Conservation (phyloP, 192 early-diverging fungal genomes). For the Entophlyctis luteolus region DNA sequence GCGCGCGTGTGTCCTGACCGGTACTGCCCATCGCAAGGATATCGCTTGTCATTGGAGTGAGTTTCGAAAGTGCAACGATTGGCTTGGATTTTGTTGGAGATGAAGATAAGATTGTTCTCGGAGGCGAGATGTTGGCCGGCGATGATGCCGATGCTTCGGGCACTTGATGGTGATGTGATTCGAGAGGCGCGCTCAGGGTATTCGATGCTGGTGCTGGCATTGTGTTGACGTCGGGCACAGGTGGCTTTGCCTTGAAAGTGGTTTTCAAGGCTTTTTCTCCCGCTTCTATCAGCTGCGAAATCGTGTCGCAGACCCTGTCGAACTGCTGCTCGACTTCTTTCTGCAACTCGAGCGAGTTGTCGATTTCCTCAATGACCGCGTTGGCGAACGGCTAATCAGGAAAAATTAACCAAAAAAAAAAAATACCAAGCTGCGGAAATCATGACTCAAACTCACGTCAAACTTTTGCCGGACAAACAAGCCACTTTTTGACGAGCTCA, state of each 20-base stretch:
- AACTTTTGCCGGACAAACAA: background rate
- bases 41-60: background rate
- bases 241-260: background rate
- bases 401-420: too few species aligned
- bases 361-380: slow-evolving; percentile 4
- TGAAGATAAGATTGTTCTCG: background rate
- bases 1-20: too few species aligned
- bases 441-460: too few species aligned
- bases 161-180: background rate
- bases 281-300: slow-evolving; percentile 32
- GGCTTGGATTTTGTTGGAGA: background rate
- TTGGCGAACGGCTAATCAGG: background rate
- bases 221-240: background rate
- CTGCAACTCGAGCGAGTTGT: background rate
- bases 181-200: background rate
- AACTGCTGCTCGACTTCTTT: slow-evolving; percentile 20
- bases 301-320: slow-evolving; percentile 28
- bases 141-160: background rate
- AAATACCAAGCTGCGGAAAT: too few species aligned
- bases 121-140: background rate
- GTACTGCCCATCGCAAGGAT: background rate
- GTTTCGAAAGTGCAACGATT: background rate
- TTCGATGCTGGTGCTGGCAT: background rate
- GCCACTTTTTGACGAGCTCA: background rate
- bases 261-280: slow-evolving; percentile 9